Conservation (phyloP, 1,284 basidiomycete species). For the Heterobasidion irregulare region DNA sequence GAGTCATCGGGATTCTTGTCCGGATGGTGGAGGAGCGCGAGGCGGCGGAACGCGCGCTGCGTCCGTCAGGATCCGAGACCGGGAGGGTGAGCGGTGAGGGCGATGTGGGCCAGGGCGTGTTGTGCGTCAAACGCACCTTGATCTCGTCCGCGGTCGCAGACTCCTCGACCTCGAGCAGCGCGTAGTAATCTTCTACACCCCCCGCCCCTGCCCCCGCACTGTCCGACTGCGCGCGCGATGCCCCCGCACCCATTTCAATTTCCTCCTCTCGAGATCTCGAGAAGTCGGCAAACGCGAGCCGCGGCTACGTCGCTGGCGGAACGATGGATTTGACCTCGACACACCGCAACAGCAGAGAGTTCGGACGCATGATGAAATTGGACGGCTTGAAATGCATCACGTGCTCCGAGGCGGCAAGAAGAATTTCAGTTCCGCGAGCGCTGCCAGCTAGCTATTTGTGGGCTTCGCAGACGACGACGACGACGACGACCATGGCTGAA, state of each 20-base stretch:
- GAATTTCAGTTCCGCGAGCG: no score
- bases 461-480: not conserved
- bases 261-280: no score
- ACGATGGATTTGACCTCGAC: no score
- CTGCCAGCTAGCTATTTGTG: not conserved
- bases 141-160: constrained; percentile 83
- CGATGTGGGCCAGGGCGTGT: not conserved
- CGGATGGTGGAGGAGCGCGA: constrained; percentile 83
- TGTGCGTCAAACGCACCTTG: constrained; percentile 41
- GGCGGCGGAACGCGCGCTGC: constrained; percentile 74
- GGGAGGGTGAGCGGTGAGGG: not conserved
- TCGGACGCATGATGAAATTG: no score
- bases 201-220: constrained; percentile 19
- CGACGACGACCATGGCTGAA: constrained; percentile 32
- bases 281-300: no score
- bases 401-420: no score
- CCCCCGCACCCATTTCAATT: constrained; percentile 55
- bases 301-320: no score
- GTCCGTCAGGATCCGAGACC: not conserved
- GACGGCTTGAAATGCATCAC: no score
- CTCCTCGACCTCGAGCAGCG: constrained; percentile 72
- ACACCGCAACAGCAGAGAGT: no score
- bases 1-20: constrained; percentile 82
- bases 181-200: constrained; percentile 60
- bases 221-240: constrained; percentile 40